These are phyloP conservation scores for Pelagophyceae sp. DNA, from an alignment of 352 stramenopile species.

Conservation along the genomic window DNA sequence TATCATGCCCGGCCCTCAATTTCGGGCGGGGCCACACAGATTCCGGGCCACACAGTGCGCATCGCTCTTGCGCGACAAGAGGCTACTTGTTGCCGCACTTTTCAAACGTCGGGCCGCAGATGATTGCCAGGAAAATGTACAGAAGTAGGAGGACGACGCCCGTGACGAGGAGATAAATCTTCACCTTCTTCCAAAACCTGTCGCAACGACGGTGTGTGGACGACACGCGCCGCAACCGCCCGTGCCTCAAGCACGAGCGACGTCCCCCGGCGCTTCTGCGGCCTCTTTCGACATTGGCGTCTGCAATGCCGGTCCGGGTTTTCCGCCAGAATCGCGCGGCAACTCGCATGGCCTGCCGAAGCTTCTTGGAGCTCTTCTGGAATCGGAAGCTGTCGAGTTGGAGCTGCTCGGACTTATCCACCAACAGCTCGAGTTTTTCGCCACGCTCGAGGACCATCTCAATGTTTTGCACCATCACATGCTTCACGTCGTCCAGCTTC, in stretches of 20 bases:
- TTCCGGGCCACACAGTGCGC: no score
- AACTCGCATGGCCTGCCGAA: constrained; percentile 38
- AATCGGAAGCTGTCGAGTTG: constrained; percentile 78
- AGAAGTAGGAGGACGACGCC: constrained; percentile 2
- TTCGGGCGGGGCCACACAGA: no score
- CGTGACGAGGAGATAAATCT: constrained; percentile 13
- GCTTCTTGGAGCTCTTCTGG: constrained; percentile 60
- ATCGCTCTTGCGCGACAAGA: not conserved
- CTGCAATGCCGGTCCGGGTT: no score
- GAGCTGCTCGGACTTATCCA: constrained; percentile 70
- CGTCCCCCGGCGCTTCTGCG: no score
- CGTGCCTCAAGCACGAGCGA: no score
- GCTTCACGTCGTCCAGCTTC: constrained; percentile 81
- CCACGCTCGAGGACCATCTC: constrained; percentile 84
- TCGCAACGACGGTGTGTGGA: no score
- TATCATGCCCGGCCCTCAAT: no score
- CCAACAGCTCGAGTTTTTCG: constrained; percentile 80
- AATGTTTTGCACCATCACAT: constrained; percentile 88
- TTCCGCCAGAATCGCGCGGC: no score
- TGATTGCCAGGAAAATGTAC: constrained; percentile 13
- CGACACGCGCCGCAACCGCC: no score
- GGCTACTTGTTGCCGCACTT: not conserved
- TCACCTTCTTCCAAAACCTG: constrained; percentile 23
- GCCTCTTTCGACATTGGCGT: no score
- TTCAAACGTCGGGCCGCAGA: constrained; percentile 1